Conservation (phyloP, 129 eudicot species). For the Flaveria ramosissima region DNA sequence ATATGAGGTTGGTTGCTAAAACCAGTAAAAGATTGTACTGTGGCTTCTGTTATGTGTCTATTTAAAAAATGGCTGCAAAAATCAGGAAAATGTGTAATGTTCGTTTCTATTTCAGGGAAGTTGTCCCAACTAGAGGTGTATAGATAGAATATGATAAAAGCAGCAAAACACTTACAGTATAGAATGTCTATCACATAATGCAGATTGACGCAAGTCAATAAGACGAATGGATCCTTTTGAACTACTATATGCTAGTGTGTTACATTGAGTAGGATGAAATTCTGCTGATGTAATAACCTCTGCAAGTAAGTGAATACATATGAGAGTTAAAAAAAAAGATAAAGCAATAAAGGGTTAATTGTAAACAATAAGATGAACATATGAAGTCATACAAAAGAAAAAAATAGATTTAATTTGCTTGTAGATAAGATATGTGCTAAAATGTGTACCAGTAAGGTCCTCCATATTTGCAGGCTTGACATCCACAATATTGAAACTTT, state of each 20-base stretch:
- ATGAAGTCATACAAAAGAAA: not conserved
- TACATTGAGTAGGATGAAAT: conserved; percentile 96
- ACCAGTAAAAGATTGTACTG: not conserved
- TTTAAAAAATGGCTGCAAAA: not conserved
- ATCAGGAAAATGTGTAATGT: not conserved
- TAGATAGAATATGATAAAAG: not conserved
- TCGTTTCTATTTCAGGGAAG: not conserved
- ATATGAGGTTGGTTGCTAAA: not conserved
- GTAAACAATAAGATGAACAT: not conserved
- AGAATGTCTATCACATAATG: conserved; percentile 91
- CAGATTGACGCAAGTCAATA: conserved; percentile 96
- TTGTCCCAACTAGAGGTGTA: not conserved
- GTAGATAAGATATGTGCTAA: not conserved
- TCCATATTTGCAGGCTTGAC: conserved; percentile 93
- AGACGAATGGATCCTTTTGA: conserved; percentile 99
- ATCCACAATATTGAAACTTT: conserved; percentile 95
- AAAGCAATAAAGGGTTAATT: not conserved
- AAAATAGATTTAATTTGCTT: conserved; percentile 7
- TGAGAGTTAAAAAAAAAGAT: not conserved
- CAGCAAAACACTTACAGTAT: conserved; percentile 66
- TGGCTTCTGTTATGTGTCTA: not conserved
- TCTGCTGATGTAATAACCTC: conserved; percentile 99
- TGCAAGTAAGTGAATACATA: conserved; percentile 38
- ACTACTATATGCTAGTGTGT: conserved; percentile 92
- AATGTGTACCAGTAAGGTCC: conserved; percentile 79